These are phyloP conservation scores for Tanacetum coccineum DNA, from an alignment of 129 eudicot species.

Conservation along the genomic window DNA sequence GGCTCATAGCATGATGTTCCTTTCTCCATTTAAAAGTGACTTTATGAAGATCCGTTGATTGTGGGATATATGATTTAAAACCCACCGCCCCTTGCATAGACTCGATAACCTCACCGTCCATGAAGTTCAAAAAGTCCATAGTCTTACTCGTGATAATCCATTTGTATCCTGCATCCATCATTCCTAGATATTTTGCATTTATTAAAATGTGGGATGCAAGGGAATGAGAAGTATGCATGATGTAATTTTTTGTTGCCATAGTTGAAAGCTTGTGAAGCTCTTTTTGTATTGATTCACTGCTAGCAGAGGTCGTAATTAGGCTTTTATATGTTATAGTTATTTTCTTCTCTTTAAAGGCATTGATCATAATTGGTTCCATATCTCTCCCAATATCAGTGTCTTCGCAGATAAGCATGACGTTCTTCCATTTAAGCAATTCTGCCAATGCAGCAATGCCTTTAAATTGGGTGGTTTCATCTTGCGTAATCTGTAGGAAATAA, in stretches of 20 bases:
- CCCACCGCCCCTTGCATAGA: conserved; percentile 51
- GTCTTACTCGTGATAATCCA: conserved; percentile 49
- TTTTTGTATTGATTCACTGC: conserved; percentile 24
- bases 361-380: conserved; percentile 9
- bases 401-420: conserved; percentile 32
- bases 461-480: conserved; percentile 38
- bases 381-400: conserved; percentile 30
- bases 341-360: conserved; percentile 15
- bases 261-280: conserved; percentile 36
- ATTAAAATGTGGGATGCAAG: conserved; percentile 31
- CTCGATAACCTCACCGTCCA: conserved; percentile 28
- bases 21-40: conserved; percentile 31
- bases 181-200: conserved; percentile 32
- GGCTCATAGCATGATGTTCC: conserved; percentile 1
- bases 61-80: conserved; percentile 37
- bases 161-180: conserved; percentile 52
- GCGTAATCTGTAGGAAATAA: conserved; percentile 34
- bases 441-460: conserved; percentile 32
- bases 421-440: conserved; percentile 29
- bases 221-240: conserved; percentile 38
- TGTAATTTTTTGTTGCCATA: conserved; percentile 22
- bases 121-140: conserved; percentile 21
- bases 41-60: conserved; percentile 23
- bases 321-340: conserved; percentile 15
- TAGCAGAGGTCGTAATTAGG: conserved; percentile 30